phyloP scores from a whole-genome alignment of 2,329 filamentous ascomycete genomes.

The Endocalyx cinctus region DNA sequence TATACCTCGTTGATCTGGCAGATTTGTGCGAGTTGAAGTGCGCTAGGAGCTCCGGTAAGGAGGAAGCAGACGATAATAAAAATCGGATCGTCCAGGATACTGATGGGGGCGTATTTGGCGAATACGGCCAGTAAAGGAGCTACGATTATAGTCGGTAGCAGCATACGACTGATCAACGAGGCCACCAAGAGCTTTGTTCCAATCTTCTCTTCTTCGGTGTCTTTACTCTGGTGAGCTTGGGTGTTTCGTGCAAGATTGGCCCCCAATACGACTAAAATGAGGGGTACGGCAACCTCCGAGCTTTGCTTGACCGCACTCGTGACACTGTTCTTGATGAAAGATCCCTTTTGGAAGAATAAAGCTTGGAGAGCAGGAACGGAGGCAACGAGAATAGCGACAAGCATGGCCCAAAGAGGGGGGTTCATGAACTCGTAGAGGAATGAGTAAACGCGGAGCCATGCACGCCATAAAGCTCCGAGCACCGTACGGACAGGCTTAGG shows the following conservation, averaged over 20 bases:
- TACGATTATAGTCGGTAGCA: slow-evolving; percentile 88
- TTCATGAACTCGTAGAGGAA: slow-evolving; percentile 96
- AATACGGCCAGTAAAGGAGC: slow-evolving; percentile 79
- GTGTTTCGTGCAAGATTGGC: slow-evolving; percentile 94
- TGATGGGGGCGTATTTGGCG: slow-evolving; percentile 87
- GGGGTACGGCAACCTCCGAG: slow-evolving; percentile 84
- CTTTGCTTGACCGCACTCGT: slow-evolving; percentile 82
- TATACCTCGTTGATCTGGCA: slow-evolving; percentile 98
- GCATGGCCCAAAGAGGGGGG: slow-evolving; percentile 95
- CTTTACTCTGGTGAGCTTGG: slow-evolving; percentile 59
- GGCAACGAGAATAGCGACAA: slow-evolving; percentile 83
- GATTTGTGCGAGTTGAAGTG: slow-evolving; percentile 92
- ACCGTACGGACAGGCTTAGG: slow-evolving; percentile 36
- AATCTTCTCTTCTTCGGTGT: slow-evolving; percentile 65
- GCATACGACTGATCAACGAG: slow-evolving; percentile 82
- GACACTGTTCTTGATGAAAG: slow-evolving; percentile 88
- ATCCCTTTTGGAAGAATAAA: slow-evolving; percentile 82
- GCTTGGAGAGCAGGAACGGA: slow-evolving; percentile 78
- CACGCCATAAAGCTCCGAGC: background rate
- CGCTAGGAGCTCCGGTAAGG: slow-evolving; percentile 87
- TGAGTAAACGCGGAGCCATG: slow-evolving; percentile 26
- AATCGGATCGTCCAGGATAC: slow-evolving; percentile 94
- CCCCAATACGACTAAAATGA: slow-evolving; percentile 92
- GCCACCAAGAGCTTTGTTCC: slow-evolving; percentile 78
- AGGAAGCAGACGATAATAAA: slow-evolving; percentile 98